Conservation (phyloP, 352 stramenopile species). For the Elongisporangium prolatum region DNA sequence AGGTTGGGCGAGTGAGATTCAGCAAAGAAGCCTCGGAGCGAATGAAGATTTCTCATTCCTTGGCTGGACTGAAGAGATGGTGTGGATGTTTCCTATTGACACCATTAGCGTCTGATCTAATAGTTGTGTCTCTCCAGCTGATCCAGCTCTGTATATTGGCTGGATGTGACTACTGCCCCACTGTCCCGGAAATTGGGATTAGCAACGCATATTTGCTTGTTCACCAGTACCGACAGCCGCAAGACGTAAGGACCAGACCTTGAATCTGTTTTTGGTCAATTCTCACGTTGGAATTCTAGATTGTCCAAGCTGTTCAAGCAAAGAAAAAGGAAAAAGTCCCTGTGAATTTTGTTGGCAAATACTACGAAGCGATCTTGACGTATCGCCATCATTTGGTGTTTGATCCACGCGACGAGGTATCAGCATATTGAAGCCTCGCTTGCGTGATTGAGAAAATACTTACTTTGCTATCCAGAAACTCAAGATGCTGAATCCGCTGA, state of each 20-base stretch:
- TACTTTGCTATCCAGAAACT: conserved; percentile 39
- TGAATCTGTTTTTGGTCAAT: background rate
- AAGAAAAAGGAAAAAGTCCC: conserved; percentile 37
- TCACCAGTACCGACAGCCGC: conserved; percentile 35
- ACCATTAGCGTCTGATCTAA: background rate
- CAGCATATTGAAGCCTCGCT: conserved; percentile 5
- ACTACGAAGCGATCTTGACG: conserved; percentile 70
- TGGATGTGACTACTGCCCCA: conserved; percentile 88
- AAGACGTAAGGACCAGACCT: conserved; percentile 23
- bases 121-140: too few relatives aligned
- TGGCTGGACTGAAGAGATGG: conserved; percentile 85
- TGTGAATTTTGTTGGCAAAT: conserved; percentile 34
- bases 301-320: conserved; percentile 47
- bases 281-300: conserved; percentile 5
- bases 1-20: conserved; percentile 86
- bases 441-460: conserved; percentile 1
- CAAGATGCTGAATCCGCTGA: conserved; percentile 73
- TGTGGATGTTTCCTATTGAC: conserved; percentile 14
- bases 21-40: conserved; percentile 64
- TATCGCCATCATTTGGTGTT: conserved; percentile 89
- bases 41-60: conserved; percentile 82
- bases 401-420: conserved; percentile 64
- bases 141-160: conserved; percentile 80
- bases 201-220: conserved; percentile 81
- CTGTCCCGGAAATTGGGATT: conserved; percentile 69